Base-by-base conservation (phyloP, 2,329 filamentous ascomycete species). In the Taxawa tesnikishii region DNA sequence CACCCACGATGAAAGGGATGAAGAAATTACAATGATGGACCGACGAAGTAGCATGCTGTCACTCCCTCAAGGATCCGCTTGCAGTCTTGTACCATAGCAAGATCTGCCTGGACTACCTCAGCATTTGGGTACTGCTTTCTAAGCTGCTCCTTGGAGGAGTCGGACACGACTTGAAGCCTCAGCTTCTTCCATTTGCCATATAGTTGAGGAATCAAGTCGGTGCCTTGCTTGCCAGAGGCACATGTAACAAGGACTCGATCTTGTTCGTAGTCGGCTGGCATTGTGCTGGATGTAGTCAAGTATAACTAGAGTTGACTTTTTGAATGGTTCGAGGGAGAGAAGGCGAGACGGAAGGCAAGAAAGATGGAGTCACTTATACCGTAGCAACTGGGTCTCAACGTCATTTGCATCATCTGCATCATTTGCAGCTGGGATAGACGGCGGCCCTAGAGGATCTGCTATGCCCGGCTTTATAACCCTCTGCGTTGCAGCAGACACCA, bases 201-300 rank as follows among this genome's bases (percentile, higher is more conserved):
- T 8, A 62, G 40, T 3, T 53, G 43, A 5, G 54, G 54, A 21
- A 60, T 47, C 16, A 60, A 45, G 3, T 41, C 39, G 6, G 43
- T 38, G 37, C 46, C 45, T 42, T 60, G 57, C 31, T 57, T 58
- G 28, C 57, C 56, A 14, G 47, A 48, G 4, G 58, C 54, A 32
- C 48, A 55, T 23, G 55, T 59, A 15, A 62, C 38, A 17, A 58
- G 48, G 16, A 62, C 38, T 21, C 57, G 26, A 26, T 58, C 51
- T 14, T 47, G 49, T 7, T 40, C 36, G 18, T 36, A 38, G 27
- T 51, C 28, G 21, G 21, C 29, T 9, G 38, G 27, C 38, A 39
- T 43, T 21, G 4, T 38, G 3, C 12, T 27, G 8, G 13, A n/a
- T n/a, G n/a, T n/a, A n/a, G n/a, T n/a, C n/a, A n/a, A n/a, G n/a